phyloP scores from a whole-genome alignment of 306 rosid genomes.

The Begonia loranthoides region DNA sequence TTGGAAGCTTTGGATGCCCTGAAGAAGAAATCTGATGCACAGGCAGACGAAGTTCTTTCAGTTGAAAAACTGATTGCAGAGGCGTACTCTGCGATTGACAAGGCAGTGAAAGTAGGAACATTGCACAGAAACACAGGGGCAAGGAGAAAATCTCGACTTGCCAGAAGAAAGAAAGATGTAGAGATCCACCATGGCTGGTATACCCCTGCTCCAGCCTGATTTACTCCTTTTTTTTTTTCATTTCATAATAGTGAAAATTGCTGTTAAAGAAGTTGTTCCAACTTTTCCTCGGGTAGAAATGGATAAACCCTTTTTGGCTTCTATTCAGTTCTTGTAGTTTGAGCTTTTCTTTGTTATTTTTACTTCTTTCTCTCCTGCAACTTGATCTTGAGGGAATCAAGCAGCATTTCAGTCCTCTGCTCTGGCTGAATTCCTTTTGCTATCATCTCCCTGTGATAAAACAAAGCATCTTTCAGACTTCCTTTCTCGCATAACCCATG shows the following conservation, averaged over 20 bases:
- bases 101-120: conserved; percentile 85
- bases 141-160: conserved; percentile 77
- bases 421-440: conserved; percentile 55
- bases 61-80: conserved; percentile 88
- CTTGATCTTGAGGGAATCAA: conserved; percentile 19
- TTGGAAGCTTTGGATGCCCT: conserved; percentile 72
- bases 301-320: background rate
- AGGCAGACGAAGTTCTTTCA: conserved; percentile 53
- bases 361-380: conserved; percentile 10
- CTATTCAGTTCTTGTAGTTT: background rate
- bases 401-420: conserved; percentile 40
- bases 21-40: conserved; percentile 66
- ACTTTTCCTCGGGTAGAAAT: conserved; percentile 4
- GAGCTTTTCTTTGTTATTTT: background rate
- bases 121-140: conserved; percentile 89
- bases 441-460: conserved; percentile 45
- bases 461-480: conserved; percentile 34
- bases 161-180: conserved; percentile 80
- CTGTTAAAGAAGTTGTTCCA: background rate
- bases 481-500: conserved; percentile 51
- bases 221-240: conserved; percentile 1
- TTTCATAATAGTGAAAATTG: background rate
- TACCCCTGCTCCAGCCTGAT: conserved; percentile 45
- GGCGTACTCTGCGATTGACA: conserved; percentile 84
- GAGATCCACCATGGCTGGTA: conserved; percentile 98